Percentiles rank a stretch among this genome's conserved stretches.
Evolutionary conservation across 1,139 yeast genomes (phyloP).

Genomic region (Zygosaccharomyces pseudobailii): DNA sequence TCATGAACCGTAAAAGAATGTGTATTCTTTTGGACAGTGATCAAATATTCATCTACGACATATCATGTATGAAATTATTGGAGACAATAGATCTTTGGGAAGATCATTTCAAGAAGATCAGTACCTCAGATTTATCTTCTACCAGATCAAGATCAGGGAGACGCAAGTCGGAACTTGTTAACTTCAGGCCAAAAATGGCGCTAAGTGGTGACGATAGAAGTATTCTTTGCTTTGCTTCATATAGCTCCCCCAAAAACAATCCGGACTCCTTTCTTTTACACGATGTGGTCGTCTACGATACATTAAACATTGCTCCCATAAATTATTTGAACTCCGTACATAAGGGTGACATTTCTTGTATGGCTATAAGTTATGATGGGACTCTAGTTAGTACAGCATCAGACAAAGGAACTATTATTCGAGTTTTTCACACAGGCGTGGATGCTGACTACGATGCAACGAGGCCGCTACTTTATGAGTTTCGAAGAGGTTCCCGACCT

Average conservation of each 20-base stretch:
- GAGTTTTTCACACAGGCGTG: conserved; percentile 44
- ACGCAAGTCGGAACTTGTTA: conserved; percentile 12
- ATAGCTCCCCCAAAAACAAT: conserved; percentile 18
- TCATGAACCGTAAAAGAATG: conserved; percentile 61
- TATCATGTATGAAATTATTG: conserved; percentile 62
- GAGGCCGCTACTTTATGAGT: conserved; percentile 42
- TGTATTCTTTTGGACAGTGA: conserved; percentile 56
- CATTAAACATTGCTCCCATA: conserved; percentile 51
- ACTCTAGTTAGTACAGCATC: conserved; percentile 62
- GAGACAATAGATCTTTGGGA: conserved; percentile 49
- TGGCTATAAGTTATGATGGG: conserved; percentile 45
- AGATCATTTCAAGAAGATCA: conserved; percentile 16
- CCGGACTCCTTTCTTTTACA: conserved; percentile 19
- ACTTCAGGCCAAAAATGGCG: conserved; percentile 20
- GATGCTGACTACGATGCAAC: conserved; percentile 21
- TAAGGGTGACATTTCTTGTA: conserved; percentile 27
- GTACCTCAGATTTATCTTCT: neutral
- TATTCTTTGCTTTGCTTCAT: conserved; percentile 29
- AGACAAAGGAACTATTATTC: conserved; percentile 63
- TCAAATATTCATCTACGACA: conserved; percentile 66
- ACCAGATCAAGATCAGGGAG: conserved; percentile 8
- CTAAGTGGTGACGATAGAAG: conserved; percentile 32
- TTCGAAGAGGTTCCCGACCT: conserved; percentile 65
- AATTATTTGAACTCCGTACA: conserved; percentile 44
- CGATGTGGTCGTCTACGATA: conserved; percentile 48